Evolutionary conservation across 768 basidiomycete species (phyloP).

Genomic region (Terana coerulea): DNA sequence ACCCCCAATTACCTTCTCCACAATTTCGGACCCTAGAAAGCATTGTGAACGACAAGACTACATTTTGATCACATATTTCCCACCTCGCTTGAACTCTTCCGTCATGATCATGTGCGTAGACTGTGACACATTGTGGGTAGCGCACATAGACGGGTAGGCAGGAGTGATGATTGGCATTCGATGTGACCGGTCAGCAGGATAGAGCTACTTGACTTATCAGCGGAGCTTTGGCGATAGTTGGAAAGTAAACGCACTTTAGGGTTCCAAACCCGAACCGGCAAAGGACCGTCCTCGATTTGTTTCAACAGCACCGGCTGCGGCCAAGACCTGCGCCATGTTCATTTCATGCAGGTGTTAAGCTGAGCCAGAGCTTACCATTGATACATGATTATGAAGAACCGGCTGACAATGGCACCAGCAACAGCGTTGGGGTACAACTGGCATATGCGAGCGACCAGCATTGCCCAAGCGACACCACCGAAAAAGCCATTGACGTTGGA

Average conservation of each 20-base stretch:
- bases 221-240: background rate
- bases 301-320: constrained; percentile 97
- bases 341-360: background rate
- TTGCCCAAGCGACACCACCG: constrained; percentile 98
- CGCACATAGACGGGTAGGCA: constrained; percentile 98
- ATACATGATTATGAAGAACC: constrained; percentile 98
- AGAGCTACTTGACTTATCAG: constrained; percentile 47
- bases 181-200: constrained; percentile 90
- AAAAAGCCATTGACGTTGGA: constrained; percentile 98
- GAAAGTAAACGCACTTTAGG: constrained; percentile 64
- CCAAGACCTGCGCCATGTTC: constrained; percentile 71
- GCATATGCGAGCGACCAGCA: constrained; percentile 98
- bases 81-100: constrained; percentile 92
- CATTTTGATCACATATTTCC: background rate
- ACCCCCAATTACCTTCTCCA: constrained; percentile 86
- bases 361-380: constrained; percentile 64
- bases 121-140: constrained; percentile 95
- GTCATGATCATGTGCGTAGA: constrained; percentile 97
- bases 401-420: constrained; percentile 92
- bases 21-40: constrained; percentile 80
- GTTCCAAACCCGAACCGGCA: constrained; percentile 97
- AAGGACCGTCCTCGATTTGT: constrained; percentile 92
- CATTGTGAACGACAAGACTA: constrained; percentile 3
- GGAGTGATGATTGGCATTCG: constrained; percentile 99
- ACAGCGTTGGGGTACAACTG: constrained; percentile 95